phyloP scores from a whole-genome alignment of 2,329 filamentous ascomycete genomes.

The Elsinoe australis region DNA sequence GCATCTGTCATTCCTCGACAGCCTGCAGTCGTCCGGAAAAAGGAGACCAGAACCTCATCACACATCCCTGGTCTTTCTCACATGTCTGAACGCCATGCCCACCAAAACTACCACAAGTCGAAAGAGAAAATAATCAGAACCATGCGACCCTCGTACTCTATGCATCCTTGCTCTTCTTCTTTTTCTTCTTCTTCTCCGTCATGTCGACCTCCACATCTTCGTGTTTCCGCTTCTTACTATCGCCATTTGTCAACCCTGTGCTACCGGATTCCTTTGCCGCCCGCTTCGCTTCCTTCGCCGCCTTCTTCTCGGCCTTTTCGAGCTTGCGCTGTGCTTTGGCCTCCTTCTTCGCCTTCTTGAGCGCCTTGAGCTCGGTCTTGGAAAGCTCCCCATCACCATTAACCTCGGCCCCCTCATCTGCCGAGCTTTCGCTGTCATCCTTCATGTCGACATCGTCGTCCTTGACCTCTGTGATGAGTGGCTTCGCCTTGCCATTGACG shows the following conservation, averaged over 20 bases:
- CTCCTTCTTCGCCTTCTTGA: constrained; percentile 22
- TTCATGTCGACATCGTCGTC: constrained; percentile 25
- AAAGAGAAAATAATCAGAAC: background rate
- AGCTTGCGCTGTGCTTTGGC: constrained; percentile 20
- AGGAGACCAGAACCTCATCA: constrained; percentile 15
- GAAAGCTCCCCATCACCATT: constrained; percentile 17
- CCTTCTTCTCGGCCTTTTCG: constrained; percentile 19
- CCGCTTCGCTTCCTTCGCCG: constrained; percentile 18
- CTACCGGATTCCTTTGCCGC: constrained; percentile 1
- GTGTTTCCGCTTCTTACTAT: constrained; percentile 17
- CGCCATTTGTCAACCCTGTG: constrained; percentile 13
- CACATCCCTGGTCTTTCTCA: background rate
- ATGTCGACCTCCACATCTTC: constrained; percentile 17
- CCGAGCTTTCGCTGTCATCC: constrained; percentile 17
- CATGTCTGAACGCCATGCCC: constrained; percentile 17
- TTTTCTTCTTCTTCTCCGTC: constrained; percentile 22
- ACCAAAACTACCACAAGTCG: background rate
- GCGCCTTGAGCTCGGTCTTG: constrained; percentile 20
- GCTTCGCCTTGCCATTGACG: constrained; percentile 43
- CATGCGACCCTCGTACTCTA: background rate
- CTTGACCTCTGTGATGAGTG: constrained; percentile 43
- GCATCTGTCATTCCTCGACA: constrained; percentile 10
- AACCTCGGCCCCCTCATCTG: constrained; percentile 17
- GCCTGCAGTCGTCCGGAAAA: constrained; percentile 4
- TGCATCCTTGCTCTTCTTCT: constrained; percentile 22